Conservation (phyloP, 1,284 basidiomycete species). For the Pyrrhoderma noxium region DNA sequence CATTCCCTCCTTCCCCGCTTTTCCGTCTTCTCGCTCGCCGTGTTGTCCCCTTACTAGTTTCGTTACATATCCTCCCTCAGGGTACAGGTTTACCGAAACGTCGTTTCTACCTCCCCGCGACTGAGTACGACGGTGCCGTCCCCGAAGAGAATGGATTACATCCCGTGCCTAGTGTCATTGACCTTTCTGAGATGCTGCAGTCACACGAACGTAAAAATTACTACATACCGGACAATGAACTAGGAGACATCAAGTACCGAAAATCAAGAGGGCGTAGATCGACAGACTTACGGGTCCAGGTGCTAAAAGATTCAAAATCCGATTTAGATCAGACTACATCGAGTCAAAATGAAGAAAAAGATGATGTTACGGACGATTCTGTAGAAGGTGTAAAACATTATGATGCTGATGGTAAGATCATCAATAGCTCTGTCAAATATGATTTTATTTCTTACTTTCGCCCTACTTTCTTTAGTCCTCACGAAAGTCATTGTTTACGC, state of each 20-base stretch:
- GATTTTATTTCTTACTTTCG: slow-evolving; percentile 1
- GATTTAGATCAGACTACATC: neutral
- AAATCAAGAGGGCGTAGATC: neutral
- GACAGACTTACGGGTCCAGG: slow-evolving; percentile 1
- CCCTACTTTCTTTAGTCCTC: slow-evolving; percentile 45
- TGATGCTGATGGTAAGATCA: slow-evolving; percentile 72
- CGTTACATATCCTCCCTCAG: slow-evolving; percentile 19
- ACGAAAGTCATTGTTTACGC: slow-evolving; percentile 90
- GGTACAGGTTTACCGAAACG: slow-evolving; percentile 64
- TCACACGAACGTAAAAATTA: slow-evolving; percentile 28
- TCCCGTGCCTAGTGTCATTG: slow-evolving; percentile 80
- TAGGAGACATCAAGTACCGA: slow-evolving; percentile 15
- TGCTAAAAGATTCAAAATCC: slow-evolving; percentile 16
- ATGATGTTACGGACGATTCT: slow-evolving; percentile 21
- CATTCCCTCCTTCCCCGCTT: slow-evolving; percentile 73
- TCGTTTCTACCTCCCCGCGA: slow-evolving; percentile 82
- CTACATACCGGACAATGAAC: slow-evolving; percentile 3
- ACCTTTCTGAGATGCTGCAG: slow-evolving; percentile 42
- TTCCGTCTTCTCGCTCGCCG: slow-evolving; percentile 65
- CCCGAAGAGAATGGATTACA: slow-evolving; percentile 48
- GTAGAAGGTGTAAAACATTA: slow-evolving; percentile 57
- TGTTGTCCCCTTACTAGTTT: slow-evolving; percentile 19
- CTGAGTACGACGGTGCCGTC: slow-evolving; percentile 70
- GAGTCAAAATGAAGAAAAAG: slow-evolving; percentile 11
- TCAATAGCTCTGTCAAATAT: slow-evolving; percentile 13